A percentile compares a stretch with the other conserved stretches of the same genome.
Evolutionary conservation across 208 protist species (phyloP).

Genomic region (Blechomonas ayalai): DNA sequence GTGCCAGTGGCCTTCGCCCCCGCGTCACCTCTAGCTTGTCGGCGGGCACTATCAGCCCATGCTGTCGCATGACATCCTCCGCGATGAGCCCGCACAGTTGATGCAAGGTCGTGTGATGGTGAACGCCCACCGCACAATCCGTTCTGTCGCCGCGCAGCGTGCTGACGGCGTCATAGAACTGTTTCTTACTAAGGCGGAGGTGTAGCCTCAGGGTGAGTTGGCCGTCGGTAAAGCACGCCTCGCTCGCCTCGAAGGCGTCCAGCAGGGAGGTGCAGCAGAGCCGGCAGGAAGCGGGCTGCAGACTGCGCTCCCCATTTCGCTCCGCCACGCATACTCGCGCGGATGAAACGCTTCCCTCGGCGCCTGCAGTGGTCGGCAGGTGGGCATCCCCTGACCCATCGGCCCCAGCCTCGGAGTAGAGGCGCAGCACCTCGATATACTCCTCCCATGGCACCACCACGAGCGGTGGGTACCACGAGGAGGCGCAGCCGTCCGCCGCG

Average conservation of each 20-base stretch:
- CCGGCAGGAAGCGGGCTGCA: slow-evolving; percentile 34
- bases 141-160: slow-evolving; percentile 6
- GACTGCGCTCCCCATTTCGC: slow-evolving; percentile 28
- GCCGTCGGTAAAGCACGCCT: slow-evolving; percentile 45
- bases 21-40: slow-evolving; percentile 38
- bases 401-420: slow-evolving; percentile 13
- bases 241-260: slow-evolving; percentile 21
- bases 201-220: slow-evolving; percentile 54
- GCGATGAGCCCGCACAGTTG: slow-evolving; percentile 47
- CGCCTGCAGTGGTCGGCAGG: background rate
- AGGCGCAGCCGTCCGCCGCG: background rate
- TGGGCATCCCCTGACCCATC: background rate
- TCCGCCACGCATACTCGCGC: slow-evolving; percentile 27
- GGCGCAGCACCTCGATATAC: slow-evolving; percentile 30
- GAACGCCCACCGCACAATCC: slow-evolving; percentile 20
- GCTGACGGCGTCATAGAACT: slow-evolving; percentile 63
- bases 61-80: slow-evolving; percentile 29
- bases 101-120: slow-evolving; percentile 50
- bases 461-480: slow-evolving; percentile 46
- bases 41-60: slow-evolving; percentile 42
- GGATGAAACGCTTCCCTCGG: background rate
- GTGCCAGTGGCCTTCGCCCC: slow-evolving; percentile 45
- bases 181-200: slow-evolving; percentile 60
- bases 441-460: slow-evolving; percentile 64
- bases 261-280: slow-evolving; percentile 31